phyloP scores from a whole-genome alignment of 495 filamentous ascomycete species.

The Articulospora tetracladia region DNA sequence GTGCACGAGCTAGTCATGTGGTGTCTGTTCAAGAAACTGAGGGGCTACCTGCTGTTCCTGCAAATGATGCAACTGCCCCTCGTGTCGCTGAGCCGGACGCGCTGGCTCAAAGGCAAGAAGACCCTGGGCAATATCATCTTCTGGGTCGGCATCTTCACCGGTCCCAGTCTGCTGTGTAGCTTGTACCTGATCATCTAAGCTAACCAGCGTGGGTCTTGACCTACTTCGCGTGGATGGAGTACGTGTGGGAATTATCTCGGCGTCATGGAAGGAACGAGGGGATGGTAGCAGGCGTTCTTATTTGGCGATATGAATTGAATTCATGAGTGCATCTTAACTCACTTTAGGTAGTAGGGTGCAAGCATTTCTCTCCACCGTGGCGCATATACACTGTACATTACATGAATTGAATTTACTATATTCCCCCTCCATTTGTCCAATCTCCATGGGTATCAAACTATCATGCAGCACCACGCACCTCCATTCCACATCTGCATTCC shows the following conservation, averaged over 20 bases:
- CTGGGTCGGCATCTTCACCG: slow-evolving; percentile 69
- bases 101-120: slow-evolving; percentile 51
- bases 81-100: slow-evolving; percentile 58
- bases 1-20: slow-evolving; percentile 72
- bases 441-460: no score
- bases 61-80: slow-evolving; percentile 72
- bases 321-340: neutral
- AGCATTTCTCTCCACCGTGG: no score
- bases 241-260: no score
- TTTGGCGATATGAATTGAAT: neutral
- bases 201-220: no score
- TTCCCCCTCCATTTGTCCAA: no score
- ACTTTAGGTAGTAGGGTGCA: no score
- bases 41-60: slow-evolving; percentile 65
- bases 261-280: no score
- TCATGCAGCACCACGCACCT: no score
- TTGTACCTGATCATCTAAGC: slow-evolving; percentile 65
- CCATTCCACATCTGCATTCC: no score
- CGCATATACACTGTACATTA: no score
- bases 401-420: no score
- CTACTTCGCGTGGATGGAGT: no score
- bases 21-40: slow-evolving; percentile 71
- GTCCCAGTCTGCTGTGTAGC: slow-evolving; percentile 66
- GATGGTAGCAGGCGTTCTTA: neutral
- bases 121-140: slow-evolving; percentile 69